Conservation (phyloP, 2,329 filamentous ascomycete genomes). For the Epichloe gansuensis region DNA sequence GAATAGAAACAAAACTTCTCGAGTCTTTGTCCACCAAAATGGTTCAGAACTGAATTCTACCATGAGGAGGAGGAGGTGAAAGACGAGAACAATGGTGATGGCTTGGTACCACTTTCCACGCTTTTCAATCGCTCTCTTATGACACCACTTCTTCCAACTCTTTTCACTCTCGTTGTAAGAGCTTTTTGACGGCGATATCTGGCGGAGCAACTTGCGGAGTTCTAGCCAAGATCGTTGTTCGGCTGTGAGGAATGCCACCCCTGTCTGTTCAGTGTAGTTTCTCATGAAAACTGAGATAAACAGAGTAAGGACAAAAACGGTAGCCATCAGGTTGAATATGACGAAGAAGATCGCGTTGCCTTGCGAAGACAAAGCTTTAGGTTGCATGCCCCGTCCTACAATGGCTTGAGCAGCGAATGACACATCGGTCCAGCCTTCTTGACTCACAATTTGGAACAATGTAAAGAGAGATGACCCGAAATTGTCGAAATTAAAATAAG, state of each 20-base stretch:
- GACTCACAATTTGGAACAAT: constrained; percentile 95
- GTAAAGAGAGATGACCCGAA: constrained; percentile 92
- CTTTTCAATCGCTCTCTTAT: constrained; percentile 87
- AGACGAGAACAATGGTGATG: constrained; percentile 65
- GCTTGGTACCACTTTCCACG: constrained; percentile 80
- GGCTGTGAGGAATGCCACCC: constrained; percentile 86
- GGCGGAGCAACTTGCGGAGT: constrained; percentile 75
- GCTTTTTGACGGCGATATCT: constrained; percentile 89
- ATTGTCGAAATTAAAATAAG: constrained; percentile 84
- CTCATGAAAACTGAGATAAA: constrained; percentile 99
- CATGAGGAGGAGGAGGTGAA: constrained; percentile 74
- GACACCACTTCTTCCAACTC: constrained; percentile 85
- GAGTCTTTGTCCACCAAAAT: constrained; percentile 51
- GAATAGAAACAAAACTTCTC: constrained; percentile 65
- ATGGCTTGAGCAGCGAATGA: constrained; percentile 75
- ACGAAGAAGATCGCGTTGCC: constrained; percentile 93
- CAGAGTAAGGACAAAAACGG: constrained; percentile 90
- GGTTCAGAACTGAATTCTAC: constrained; percentile 75
- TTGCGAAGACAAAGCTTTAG: constrained; percentile 52
- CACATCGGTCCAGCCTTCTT: constrained; percentile 96
- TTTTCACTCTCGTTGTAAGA: constrained; percentile 66
- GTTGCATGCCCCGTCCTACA: constrained; percentile 63
- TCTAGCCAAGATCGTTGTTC: constrained; percentile 97
- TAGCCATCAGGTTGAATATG: constrained; percentile 88
- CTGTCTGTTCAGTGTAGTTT: constrained; percentile 97